phyloP scores from a whole-genome alignment of 2,329 filamentous ascomycete genomes.

The Penicillium sp. region DNA sequence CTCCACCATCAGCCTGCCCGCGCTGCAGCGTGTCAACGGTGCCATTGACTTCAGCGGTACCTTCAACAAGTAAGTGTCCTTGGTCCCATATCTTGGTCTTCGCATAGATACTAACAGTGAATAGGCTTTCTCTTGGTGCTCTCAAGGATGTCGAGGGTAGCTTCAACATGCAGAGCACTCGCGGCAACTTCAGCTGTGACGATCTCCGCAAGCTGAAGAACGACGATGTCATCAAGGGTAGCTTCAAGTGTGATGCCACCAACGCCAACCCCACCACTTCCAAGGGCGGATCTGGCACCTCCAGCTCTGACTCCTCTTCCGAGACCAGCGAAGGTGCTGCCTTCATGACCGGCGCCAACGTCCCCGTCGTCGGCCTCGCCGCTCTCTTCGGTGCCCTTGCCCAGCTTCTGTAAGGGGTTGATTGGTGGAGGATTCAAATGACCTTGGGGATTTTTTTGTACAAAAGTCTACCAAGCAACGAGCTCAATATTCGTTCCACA shows the following conservation, averaged over 20 bases:
- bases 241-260: conserved; percentile 43
- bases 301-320: conserved; percentile 25
- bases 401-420: conserved; percentile 45
- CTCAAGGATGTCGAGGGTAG: conserved; percentile 68
- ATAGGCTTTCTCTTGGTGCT: conserved; percentile 66
- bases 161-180: conserved; percentile 66
- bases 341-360: conserved; percentile 33
- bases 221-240: conserved; percentile 46
- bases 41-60: conserved; percentile 81
- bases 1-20: conserved; percentile 61
- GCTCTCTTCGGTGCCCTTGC: conserved; percentile 45
- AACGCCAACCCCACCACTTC: conserved; percentile 35
- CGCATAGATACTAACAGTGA: conserved; percentile 31
- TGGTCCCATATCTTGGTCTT: neutral
- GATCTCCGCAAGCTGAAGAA: conserved; percentile 48
- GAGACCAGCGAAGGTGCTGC: conserved; percentile 38
- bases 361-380: conserved; percentile 41
- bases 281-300: conserved; percentile 31
- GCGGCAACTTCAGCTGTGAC: conserved; percentile 58
- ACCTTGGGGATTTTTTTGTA: conserved; percentile 34
- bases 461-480: conserved; percentile 38
- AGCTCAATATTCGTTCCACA: conserved; percentile 27
- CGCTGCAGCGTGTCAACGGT: conserved; percentile 68
- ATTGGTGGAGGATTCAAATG: conserved; percentile 18
- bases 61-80: conserved; percentile 69